Base-by-base conservation (phyloP, 352 stramenopile genomes). In the Phytopythium litorale region DNA sequence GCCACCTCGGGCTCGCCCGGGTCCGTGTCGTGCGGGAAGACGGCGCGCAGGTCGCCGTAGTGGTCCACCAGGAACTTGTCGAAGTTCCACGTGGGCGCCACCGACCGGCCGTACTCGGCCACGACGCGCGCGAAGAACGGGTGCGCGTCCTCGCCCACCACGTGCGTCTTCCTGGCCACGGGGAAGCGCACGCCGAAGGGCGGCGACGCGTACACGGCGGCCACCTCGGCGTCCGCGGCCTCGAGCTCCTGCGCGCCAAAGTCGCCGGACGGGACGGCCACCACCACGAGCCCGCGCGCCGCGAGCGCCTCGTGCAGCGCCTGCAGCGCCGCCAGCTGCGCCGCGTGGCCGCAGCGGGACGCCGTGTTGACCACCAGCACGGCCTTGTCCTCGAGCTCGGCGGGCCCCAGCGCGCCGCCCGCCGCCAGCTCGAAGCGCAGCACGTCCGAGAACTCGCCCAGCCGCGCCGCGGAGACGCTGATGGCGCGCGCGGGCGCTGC, bases 41-140 rank as follows among this genome's bases (percentile, higher is more conserved):
- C 83, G 1, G 83, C 83, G 37, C 70, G 62, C 60, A 92, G 63
- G 45, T 89, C 75, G 51, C 83, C 83, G 32, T 71, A 62, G 28
- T 82, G 63, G 46, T 92, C 80, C 46, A 92, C 64, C 43, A 92
- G 45, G 63, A 92, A 92, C 67, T 92, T 92, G 79, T 92, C 83
- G 66, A 92, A 92, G 48, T 92, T 92, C 82, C 82, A 88, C 75
- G 80, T 87, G 4, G 82, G 82, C 6, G 82, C 80, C 37, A 89
- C 80, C 0, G 81, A 89, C 25, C 71, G 63, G 48, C 76, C 81
- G 72, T 92, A 92, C 45, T 85, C 72, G 37, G 76, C 65, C 18
- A 81, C 80, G 15, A 92, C 74, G 23, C 71, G 73, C 50, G 73
- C 73, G 51, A 89, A 92, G 65, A 92, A 91, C 42, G 71, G 71